Base-by-base conservation (phyloP, 2,329 filamentous ascomycete species). In the Stagonosporopsis cucurbitacearum region DNA sequence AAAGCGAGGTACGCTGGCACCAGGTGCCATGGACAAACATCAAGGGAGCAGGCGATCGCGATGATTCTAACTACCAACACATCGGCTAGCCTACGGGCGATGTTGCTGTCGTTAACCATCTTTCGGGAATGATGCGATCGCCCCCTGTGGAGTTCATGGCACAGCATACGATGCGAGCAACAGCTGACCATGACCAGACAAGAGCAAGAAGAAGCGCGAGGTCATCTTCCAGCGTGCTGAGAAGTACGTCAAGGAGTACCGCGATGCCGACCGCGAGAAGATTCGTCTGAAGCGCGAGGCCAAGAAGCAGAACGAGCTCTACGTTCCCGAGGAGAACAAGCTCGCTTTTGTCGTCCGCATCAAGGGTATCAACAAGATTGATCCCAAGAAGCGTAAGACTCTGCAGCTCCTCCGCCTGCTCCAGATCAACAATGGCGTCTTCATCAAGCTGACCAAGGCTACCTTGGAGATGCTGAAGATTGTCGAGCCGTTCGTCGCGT, bases 351-450 rank as follows among this genome's bases (percentile, higher is more conserved):
- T 99, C 75, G 84, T 98, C 82, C 94, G 95, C 81, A 99, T 99
- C 87, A 99, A 99, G 92, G 95, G 88, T 96, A 98, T 99, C 92
- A 98, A 98, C 91, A 99, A 99, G 91, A 98, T 99, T 76, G 88
- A 96, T 79, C 95, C 95, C 74, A 98, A 99, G 91, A 96, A 96
- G 82, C 93, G 95, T 87, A 99, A 99, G 89, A 98, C 96, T 78
- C 88, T 99, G 74, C 95, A 99, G 85, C 91, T 99, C 62, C 93
- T 99, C 80, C 94, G 95, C 86, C 92, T 99, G 69, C 89, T 99
- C 76, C 95, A 99, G 86, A 99, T 99, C 90, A 99, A 99, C 91
- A 98, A 96, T 82, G 95, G 94, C 82, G 92, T 97, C 81, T 99
- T 99, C 84, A 86, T 99, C 82, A 89, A 88, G 77, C 85, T 97